These are phyloP conservation scores for Paraphoma chrysanthemicola DNA, from an alignment of 2,329 filamentous ascomycete species.

Conservation along the genomic window DNA sequence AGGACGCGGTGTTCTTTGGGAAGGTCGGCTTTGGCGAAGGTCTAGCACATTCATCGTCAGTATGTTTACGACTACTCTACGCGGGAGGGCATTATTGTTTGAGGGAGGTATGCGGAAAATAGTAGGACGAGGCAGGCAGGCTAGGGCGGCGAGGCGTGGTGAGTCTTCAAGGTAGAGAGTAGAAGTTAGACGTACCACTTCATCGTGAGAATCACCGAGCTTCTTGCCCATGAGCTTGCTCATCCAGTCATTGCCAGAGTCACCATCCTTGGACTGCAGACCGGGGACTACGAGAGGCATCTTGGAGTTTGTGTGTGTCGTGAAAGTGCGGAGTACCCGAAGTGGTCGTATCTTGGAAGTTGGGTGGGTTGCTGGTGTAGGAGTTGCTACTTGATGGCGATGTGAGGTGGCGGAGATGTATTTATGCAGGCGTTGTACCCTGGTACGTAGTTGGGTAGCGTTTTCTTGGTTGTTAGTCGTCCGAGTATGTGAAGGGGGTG, in stretches of 20 bases:
- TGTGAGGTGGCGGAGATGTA: not conserved
- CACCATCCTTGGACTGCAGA: conserved; percentile 47
- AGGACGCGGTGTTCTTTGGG: conserved; percentile 57
- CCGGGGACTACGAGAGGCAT: conserved; percentile 62
- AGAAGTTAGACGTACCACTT: conserved; percentile 45
- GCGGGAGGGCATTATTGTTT: too few relatives aligned
- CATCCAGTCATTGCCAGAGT: conserved; percentile 51
- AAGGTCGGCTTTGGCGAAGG: conserved; percentile 58
- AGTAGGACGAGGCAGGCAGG: not conserved
- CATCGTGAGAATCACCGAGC: conserved; percentile 54
- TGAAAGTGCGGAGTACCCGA: conserved; percentile 3
- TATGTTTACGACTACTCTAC: not conserved
- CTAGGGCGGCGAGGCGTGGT: too few relatives aligned
- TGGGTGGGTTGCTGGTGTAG: not conserved
- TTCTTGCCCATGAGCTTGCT: conserved; percentile 60
- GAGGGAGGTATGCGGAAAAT: not conserved
- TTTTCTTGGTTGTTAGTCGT: conserved; percentile 21
- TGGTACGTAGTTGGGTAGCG: conserved; percentile 7
- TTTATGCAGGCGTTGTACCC: conserved; percentile 21
- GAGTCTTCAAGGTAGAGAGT: too few relatives aligned
- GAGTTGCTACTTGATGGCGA: not conserved
- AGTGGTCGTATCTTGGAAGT: not conserved
- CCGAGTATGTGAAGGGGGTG: conserved; percentile 6
- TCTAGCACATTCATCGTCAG: conserved; percentile 39
- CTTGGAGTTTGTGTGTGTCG: conserved; percentile 15